phyloP scores from a whole-genome alignment of 2,329 filamentous ascomycete genomes.

The Berkeleyomyces basicola region DNA sequence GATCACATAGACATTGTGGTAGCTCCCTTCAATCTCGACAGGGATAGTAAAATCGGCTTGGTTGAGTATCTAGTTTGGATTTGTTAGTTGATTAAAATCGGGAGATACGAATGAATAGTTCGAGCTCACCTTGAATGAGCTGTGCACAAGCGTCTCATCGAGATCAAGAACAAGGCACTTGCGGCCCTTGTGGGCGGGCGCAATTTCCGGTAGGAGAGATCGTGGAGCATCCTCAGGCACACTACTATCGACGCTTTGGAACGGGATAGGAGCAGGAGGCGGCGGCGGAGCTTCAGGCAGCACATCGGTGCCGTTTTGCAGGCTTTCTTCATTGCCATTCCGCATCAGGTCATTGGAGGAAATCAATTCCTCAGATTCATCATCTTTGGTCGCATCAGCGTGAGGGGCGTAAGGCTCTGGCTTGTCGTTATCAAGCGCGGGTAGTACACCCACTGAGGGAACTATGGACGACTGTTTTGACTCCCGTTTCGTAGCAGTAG shows the following conservation, averaged over 20 bases:
- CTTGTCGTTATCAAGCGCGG: constrained; percentile 24
- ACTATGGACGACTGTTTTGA: constrained; percentile 28
- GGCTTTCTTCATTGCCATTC: constrained; percentile 19
- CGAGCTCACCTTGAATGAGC: constrained; percentile 76
- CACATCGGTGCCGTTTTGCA: constrained; percentile 12
- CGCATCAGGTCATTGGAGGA: constrained; percentile 26
- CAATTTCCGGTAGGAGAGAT: constrained; percentile 66
- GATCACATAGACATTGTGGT: constrained; percentile 98
- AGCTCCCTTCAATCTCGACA: constrained; percentile 96
- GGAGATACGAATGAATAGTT: background rate
- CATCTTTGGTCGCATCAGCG: constrained; percentile 51
- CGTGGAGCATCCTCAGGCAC: constrained; percentile 25
- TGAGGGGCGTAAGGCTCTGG: constrained; percentile 27
- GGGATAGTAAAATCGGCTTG: constrained; percentile 98
- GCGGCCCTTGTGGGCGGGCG: constrained; percentile 63
- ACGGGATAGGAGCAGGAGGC: constrained; percentile 18
- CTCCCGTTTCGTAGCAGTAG: constrained; percentile 26
- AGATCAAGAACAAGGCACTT: constrained; percentile 93
- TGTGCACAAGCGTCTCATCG: constrained; percentile 93
- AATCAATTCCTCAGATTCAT: constrained; percentile 37
- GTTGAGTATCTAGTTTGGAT: constrained; percentile 58
- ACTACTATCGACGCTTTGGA: constrained; percentile 3
- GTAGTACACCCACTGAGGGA: constrained; percentile 19
- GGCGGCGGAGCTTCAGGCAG: constrained; percentile 24
- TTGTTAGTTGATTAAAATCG: background rate